A percentile compares a stretch with the other conserved stretches of the same genome.
Evolutionary conservation across 2,329 filamentous ascomycete genomes (phyloP).

Genomic region (Aspergillus sp.): DNA sequence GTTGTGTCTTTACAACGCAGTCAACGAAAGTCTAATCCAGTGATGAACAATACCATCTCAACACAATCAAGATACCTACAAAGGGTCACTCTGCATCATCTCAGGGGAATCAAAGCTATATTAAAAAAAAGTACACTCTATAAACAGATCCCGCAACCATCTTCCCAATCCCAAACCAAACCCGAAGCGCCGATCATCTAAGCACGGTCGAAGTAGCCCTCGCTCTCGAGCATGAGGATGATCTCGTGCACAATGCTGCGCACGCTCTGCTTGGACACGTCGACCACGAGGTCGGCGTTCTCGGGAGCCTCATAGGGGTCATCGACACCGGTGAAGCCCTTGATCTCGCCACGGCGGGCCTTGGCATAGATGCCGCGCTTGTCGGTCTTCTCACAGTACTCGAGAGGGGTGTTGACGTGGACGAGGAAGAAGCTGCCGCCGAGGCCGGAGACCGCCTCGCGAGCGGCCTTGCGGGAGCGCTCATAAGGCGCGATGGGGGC

Average conservation of each 20-base stretch:
- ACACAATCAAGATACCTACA: too few species aligned
- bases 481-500: conserved; percentile 95
- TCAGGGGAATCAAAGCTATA: conserved; percentile 22
- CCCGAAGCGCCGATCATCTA: conserved; percentile 20
- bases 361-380: conserved; percentile 84
- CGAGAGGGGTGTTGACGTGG: conserved; percentile 89
- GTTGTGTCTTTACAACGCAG: too few species aligned
- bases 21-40: too few species aligned
- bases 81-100: too few species aligned
- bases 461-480: conserved; percentile 70
- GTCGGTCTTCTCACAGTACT: conserved; percentile 93
- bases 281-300: conserved; percentile 81
- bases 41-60: too few species aligned
- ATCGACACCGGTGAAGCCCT: conserved; percentile 97
- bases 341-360: conserved; percentile 86
- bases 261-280: conserved; percentile 82
- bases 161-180: conserved; percentile 15
- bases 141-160: conserved; percentile 12
- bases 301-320: conserved; percentile 87
- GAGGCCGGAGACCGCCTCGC: conserved; percentile 70
- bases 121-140: conserved; percentile 19
- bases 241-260: conserved; percentile 97
- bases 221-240: conserved; percentile 83
- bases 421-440: conserved; percentile 94
- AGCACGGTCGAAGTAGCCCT: conserved; percentile 75